A percentile compares a stretch with the other conserved stretches of the same genome.
Conservation (phyloP, 129 eudicot genomes). For the Lactuca saligna region DNA sequence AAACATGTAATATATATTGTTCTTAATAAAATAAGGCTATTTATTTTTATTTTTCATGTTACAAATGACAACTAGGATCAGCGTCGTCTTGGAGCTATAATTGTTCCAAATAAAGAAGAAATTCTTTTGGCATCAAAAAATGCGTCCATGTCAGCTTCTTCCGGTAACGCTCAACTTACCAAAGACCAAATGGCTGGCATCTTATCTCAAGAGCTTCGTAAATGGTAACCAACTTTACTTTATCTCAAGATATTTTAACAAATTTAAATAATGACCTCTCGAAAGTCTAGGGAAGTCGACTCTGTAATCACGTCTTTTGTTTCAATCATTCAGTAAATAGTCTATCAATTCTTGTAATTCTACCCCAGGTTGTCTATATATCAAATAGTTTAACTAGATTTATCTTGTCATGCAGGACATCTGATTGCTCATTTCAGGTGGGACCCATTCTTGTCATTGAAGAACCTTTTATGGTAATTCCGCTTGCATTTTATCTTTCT, state of each 20-base stretch:
- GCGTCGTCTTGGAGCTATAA: slow-evolving; percentile 95
- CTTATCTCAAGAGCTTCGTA: slow-evolving; percentile 62
- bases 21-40: too few relatives aligned
- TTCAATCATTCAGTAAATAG: too few relatives aligned
- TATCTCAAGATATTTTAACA: not conserved
- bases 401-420: slow-evolving; percentile 55
- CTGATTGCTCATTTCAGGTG: slow-evolving; percentile 76
- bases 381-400: too few relatives aligned
- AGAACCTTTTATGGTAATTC: slow-evolving; percentile 85
- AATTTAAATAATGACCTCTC: too few relatives aligned
- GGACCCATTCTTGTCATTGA: slow-evolving; percentile 87
- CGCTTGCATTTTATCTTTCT: not conserved
- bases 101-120: slow-evolving; percentile 97
- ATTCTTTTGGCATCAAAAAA: slow-evolving; percentile 39
- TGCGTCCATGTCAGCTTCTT: slow-evolving; percentile 22
- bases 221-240: slow-evolving; percentile 49
- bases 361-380: too few relatives aligned
- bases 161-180: slow-evolving; percentile 54
- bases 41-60: slow-evolving; percentile 1
- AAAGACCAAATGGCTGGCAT: slow-evolving; percentile 50
- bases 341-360: too few relatives aligned
- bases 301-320: too few relatives aligned
- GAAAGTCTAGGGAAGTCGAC: too few relatives aligned
- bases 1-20: too few relatives aligned
- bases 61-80: slow-evolving; percentile 57